These are phyloP conservation scores for Phytophthora vignae DNA, from an alignment of 352 stramenopile species.

Conservation along the genomic window DNA sequence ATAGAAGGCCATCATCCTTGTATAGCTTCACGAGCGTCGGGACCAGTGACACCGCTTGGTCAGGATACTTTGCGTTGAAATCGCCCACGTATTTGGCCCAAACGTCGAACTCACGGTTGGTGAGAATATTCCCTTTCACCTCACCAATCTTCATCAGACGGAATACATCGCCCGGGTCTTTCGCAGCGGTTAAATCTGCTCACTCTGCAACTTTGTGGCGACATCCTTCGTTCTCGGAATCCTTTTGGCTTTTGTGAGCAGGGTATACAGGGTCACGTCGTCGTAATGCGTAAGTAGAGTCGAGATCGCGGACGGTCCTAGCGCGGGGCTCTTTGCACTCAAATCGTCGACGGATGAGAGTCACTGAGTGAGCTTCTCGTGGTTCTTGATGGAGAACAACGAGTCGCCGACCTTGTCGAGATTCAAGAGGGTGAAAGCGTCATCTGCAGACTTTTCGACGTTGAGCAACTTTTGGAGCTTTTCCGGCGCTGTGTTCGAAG, in stretches of 20 bases:
- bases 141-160: background rate
- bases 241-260: background rate
- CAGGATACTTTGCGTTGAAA: background rate
- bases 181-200: background rate
- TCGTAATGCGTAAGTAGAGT: background rate
- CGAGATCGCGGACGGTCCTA: conserved; percentile 1
- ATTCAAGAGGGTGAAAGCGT: too few species aligned
- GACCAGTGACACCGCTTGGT: background rate
- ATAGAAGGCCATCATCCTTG: too few species aligned
- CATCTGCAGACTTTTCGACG: too few species aligned
- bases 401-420: too few species aligned
- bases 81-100: background rate
- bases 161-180: background rate
- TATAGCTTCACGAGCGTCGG: too few species aligned
- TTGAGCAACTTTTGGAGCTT: too few species aligned
- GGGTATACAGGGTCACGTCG: background rate
- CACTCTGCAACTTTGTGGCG: background rate
- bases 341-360: conserved; percentile 12
- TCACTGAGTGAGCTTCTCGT: background rate
- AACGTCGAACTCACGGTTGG: background rate
- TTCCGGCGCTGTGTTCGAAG: too few species aligned
- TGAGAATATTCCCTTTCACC: background rate
- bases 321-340: background rate
- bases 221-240: background rate
- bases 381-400: too few species aligned